phyloP scores from a whole-genome alignment of 495 filamentous ascomycete genomes.

The Penicillium pancosmium region DNA sequence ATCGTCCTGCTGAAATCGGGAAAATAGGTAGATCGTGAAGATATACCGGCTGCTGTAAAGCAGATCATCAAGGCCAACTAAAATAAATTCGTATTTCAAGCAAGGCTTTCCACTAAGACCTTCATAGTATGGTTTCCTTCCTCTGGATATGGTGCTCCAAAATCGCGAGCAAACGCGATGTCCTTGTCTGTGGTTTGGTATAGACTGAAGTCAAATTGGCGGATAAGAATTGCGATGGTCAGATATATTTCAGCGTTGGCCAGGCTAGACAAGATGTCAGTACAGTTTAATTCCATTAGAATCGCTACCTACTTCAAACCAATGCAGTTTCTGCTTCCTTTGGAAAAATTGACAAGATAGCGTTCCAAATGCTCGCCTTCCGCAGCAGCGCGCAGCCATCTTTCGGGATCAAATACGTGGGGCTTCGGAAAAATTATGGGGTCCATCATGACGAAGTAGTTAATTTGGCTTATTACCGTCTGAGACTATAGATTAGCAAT shows the following conservation, averaged over 20 bases:
- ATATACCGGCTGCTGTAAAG: too few species aligned
- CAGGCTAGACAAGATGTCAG: constrained; percentile 27
- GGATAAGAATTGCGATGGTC: constrained; percentile 34
- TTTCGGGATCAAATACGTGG: constrained; percentile 48
- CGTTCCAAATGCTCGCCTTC: constrained; percentile 35
- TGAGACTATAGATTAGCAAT: background rate
- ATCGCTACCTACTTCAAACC: constrained; percentile 37
- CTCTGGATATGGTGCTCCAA: constrained; percentile 20
- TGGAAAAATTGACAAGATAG: constrained; percentile 44
- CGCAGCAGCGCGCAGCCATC: constrained; percentile 46
- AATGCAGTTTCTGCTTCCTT: constrained; percentile 44
- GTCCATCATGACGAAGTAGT: constrained; percentile 48
- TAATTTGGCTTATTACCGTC: constrained; percentile 42
- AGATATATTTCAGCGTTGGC: constrained; percentile 47
- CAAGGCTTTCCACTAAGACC: background rate
- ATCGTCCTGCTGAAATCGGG: too few species aligned
- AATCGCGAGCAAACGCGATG: constrained; percentile 32
- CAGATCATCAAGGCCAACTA: too few species aligned
- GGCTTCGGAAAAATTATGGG: constrained; percentile 51
- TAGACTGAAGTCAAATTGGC: constrained; percentile 42
- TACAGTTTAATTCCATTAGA: background rate
- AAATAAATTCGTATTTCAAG: too few species aligned
- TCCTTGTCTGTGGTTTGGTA: constrained; percentile 34
- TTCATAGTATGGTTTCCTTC: background rate
- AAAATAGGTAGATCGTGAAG: too few species aligned